Evolutionary conservation across 208 protist genomes (phyloP), one percentile per base, ranked within the genome.

Genomic region (Borovskyia barvae): DNA sequence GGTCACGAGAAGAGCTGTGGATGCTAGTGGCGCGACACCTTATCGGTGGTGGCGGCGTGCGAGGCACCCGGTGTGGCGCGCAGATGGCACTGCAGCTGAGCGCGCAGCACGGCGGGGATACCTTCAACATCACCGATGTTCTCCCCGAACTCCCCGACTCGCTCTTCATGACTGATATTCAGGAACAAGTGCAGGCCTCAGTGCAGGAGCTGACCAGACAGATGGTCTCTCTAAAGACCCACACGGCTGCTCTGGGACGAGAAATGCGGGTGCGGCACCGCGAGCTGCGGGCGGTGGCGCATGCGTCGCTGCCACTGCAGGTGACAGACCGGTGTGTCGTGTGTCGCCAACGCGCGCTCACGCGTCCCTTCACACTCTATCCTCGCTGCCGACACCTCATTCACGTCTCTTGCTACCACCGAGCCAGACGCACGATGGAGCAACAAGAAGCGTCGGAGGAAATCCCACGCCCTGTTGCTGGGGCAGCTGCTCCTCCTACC

Each of bases 401-500:
- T 5, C 79, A 85, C 56, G 52, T 66, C 26, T 72, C 62, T 9
- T 85, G 79, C 58, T 76, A 77, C 51, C 63, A 77, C 30, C 28
- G 57, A 15, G 54, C 63, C 0, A 56, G 58, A 5, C 43, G 45
- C 19, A 50, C n/a, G n/a, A n/a, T n/a, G n/a, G n/a, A n/a, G n/a
- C n/a, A n/a, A n/a, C n/a, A n/a, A n/a, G n/a, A n/a, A n/a, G n/a
- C n/a, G n/a, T n/a, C n/a, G n/a, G n/a, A n/a, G n/a, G n/a, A n/a
- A n/a, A n/a, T n/a, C n/a, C n/a, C n/a, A n/a, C n/a, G n/a, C n/a
- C n/a, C n/a, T n/a, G n/a, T n/a, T n/a, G n/a, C n/a, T n/a, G n/a
- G n/a, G n/a, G n/a, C n/a, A n/a, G n/a, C n/a, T n/a, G n/a, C n/a
- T n/a, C n/a, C n/a, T n/a, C n/a, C n/a, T n/a, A n/a, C n/a, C n/a